Conservation (phyloP, 768 basidiomycete species). For the Rhodotorula paludigena region DNA sequence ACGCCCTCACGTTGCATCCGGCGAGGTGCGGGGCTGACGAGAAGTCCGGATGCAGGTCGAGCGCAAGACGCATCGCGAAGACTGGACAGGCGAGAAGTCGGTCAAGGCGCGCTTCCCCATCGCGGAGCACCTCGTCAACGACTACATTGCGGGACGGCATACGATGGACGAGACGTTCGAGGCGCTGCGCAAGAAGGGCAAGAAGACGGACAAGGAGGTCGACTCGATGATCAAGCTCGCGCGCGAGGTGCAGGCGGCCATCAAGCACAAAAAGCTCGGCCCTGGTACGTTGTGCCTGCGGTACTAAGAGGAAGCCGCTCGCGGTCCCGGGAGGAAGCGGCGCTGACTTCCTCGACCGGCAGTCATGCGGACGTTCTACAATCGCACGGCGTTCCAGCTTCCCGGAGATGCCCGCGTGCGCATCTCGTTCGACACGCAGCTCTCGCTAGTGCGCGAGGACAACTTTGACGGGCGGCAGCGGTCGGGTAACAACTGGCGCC, state of each 20-base stretch:
- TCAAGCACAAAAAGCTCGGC: conserved; percentile 69
- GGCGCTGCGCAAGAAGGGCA: conserved; percentile 72
- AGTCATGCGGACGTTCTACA: conserved; percentile 98
- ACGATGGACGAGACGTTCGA: conserved; percentile 92
- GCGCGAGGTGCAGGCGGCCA: conserved; percentile 90
- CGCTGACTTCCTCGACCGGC: background rate
- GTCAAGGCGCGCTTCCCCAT: conserved; percentile 95
- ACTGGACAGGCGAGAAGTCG: conserved; percentile 99
- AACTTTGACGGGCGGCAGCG: conserved; percentile 82
- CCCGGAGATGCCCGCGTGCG: conserved; percentile 98
- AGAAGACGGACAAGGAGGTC: conserved; percentile 85
- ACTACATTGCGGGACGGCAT: conserved; percentile 81
- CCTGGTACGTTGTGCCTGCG: conserved; percentile 61
- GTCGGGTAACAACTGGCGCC: conserved; percentile 84
- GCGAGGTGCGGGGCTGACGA: background rate
- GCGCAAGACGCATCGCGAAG: conserved; percentile 70
- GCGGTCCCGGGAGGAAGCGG: no score
- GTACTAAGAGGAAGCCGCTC: background rate
- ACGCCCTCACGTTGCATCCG: background rate
- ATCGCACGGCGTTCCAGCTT: conserved; percentile 96
- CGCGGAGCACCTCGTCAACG: conserved; percentile 77
- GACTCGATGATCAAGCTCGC: conserved; percentile 93
- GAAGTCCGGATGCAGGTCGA: conserved; percentile 47
- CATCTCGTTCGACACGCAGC: conserved; percentile 94
- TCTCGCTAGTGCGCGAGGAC: conserved; percentile 90